These are phyloP conservation scores for Casuarina equisetifolia DNA, from an alignment of 306 rosid genomes.

Conservation along the genomic window DNA sequence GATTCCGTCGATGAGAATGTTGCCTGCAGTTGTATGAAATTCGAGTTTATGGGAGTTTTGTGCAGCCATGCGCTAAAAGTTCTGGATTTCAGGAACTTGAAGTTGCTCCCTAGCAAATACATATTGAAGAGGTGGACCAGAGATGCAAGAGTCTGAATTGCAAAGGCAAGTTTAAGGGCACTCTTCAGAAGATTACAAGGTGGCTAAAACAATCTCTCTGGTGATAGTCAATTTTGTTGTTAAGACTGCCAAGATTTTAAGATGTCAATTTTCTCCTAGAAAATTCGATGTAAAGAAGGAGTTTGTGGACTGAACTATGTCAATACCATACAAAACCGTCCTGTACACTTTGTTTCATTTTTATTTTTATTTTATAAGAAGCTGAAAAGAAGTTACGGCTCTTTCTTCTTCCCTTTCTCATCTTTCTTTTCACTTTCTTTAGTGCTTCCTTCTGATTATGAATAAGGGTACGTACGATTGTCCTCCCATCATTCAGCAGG, in stretches of 20 bases:
- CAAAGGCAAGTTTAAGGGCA: constrained; percentile 4
- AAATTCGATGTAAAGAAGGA: neutral
- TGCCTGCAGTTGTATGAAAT: constrained; percentile 63
- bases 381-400: constrained; percentile 2
- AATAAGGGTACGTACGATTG: neutral
- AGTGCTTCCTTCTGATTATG: neutral
- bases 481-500: neutral
- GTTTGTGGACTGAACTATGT: neutral
- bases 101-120: constrained; percentile 51
- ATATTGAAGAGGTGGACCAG: constrained; percentile 66
- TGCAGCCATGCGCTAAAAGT: constrained; percentile 63
- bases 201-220: neutral
- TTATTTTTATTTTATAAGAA: neutral
- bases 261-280: neutral
- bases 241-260: constrained; percentile 1
- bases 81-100: constrained; percentile 56
- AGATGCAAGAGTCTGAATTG: constrained; percentile 54
- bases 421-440: neutral
- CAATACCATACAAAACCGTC: constrained; percentile 13
- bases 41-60: constrained; percentile 54
- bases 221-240: neutral
- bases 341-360: neutral
- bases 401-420: neutral
- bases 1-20: constrained; percentile 44
- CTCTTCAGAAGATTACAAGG: constrained; percentile 9